phyloP scores from a whole-genome alignment of 192 early-diverging fungal genomes.

The Backusella psychrophila region DNA sequence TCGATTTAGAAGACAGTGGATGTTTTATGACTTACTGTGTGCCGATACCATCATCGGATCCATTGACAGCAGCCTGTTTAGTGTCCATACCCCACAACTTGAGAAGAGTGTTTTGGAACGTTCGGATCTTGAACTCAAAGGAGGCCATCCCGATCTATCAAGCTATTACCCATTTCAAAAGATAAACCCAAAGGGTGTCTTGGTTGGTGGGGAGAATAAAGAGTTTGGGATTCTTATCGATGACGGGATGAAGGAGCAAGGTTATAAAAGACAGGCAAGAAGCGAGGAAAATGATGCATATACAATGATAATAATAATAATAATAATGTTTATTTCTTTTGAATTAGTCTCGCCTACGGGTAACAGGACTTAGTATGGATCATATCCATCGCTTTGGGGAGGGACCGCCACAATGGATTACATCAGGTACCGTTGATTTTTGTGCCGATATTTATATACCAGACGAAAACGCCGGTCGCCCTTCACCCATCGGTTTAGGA shows the following conservation, averaged over 20 bases:
- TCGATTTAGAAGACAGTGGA: constrained; percentile 88
- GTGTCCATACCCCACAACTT: constrained; percentile 83
- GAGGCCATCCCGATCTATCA: constrained; percentile 31
- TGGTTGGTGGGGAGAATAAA: constrained; percentile 30
- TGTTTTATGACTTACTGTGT: constrained; percentile 86
- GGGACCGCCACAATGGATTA: constrained; percentile 94
- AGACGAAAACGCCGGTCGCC: constrained; percentile 37
- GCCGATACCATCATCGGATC: constrained; percentile 88
- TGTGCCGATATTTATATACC: constrained; percentile 68
- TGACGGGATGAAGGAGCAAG: constrained; percentile 32
- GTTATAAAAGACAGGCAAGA: constrained; percentile 42
- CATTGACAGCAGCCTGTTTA: constrained; percentile 94
- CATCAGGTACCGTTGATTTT: constrained; percentile 81
- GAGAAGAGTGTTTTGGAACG: constrained; percentile 45
- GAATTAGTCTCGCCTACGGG: constrained; percentile 66
- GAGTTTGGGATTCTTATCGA: constrained; percentile 33
- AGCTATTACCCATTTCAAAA: constrained; percentile 32
- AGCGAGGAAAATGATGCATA: neutral
- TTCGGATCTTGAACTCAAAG: constrained; percentile 16
- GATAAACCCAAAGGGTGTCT: constrained; percentile 29
- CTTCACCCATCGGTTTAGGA: constrained; percentile 45
- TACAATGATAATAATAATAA: neutral
- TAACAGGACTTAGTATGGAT: constrained; percentile 88
- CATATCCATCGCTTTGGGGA: constrained; percentile 81
- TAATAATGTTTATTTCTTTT: neutral